Base-by-base conservation (phyloP, 1,139 yeast species). In the Blastobotrys malaysiensis region DNA sequence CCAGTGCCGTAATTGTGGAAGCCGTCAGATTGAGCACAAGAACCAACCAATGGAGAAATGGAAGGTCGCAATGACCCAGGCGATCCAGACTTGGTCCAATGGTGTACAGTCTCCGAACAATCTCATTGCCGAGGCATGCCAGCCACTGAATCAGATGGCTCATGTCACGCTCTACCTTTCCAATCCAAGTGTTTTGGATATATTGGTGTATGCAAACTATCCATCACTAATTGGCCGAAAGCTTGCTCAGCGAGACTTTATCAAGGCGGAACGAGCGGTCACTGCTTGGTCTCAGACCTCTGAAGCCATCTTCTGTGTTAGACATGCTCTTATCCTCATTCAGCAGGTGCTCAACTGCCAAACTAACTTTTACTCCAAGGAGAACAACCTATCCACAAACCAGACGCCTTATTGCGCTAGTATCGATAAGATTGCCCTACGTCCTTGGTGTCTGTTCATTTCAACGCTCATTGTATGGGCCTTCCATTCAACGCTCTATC, bases 11-110 rank as follows among this genome's bases (percentile, higher is more conserved):
- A 44, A 50, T 21, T 53, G 57, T 16, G 55, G 56, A 5, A 51
- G 50, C 46, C 26, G 19, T 2, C 49, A 48, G 11, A 31, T 44
- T 20, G 45, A 26, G 14, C 50, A 19, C 22, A 44, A 36, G 11
- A 43, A 9, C 9, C 50, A 52, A 24, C 51, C 48, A 5, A 31
- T 43, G 27, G 59, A 52, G 19, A 58, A 59, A 16, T 62, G 65
- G 65, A 57, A 53, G 26, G 39, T 51, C 13, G 49, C 55, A 9
- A 46, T 62, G 51, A 52, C 59, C 43, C 58, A 56, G 50, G 65
- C 65, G 2, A 59, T 62, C 24, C 59, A 60, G 26, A 61, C 62
- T n/a, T 62, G 65, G 65, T 62, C 61, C 31, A 57, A 54, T 49
- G 57, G 54, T 22, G 48, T 59, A 9, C 44, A 49, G 7, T 20